Evolutionary conservation across 2,329 filamentous ascomycete species (phyloP), one percentile per base, ranked within the genome.

Genomic region (Juglanconis juglandina): DNA sequence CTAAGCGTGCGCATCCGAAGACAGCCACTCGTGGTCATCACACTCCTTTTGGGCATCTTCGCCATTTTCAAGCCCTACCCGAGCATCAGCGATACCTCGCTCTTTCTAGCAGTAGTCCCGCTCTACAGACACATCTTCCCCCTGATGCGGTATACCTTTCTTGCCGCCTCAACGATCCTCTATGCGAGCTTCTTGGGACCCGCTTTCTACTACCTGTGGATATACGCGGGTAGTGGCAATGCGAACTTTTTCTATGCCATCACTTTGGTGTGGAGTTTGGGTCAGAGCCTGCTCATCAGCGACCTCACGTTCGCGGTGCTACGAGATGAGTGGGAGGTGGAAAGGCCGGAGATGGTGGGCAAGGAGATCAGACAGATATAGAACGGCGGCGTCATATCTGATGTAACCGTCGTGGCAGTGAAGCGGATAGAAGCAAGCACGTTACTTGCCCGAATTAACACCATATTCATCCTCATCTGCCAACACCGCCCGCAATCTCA

Each of bases 221-320:
- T 99, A 60, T 99, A 98, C 71, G 95, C 95, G 2, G 95, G 95
- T 53, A 96, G 92, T 59, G 95, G 95, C 34, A 99, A 99, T 69
- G 95, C 95, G 61, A 99, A 99, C 73, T 99, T 99, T 78, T 99
- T 99, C 77, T 99, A 99, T 72, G 95, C 95, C 66, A 98, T 99
- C 68, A 99, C 95, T 0, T 78, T 99, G n/a, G 95, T 99, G 0
- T 99, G 95, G 95, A 96, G 92, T 71, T 74, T 99, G 32, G 95
- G 92, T 0, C 82, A 96, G 67, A 93, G 92, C 42, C 81, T 99
- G 64, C 78, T 99, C 35, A 84, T 98, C 6, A 92, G 91, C 10
- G 95, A 99, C 72, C 81, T 92, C 56, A 81, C 96, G 2, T 98
- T 96, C 76, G 92, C 95, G 0, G 87, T 93, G 5, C 78, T 99